These are phyloP conservation scores for Hevea brasiliensis DNA, from an alignment of 345 rosid species.

Conservation along the genomic window DNA sequence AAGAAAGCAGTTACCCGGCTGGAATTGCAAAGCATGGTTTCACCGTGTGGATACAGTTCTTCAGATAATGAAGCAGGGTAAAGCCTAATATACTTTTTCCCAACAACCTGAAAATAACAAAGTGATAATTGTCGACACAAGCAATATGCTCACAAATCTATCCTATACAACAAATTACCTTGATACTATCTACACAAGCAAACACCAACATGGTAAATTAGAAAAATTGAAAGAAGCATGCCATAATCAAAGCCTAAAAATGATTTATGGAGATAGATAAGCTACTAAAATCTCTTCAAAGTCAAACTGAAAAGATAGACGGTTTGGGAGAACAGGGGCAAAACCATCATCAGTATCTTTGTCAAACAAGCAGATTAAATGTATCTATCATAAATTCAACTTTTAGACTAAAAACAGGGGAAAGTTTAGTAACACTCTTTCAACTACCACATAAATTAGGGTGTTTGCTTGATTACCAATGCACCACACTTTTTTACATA, in stretches of 20 bases:
- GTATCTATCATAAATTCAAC: no score
- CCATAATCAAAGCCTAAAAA: neutral
- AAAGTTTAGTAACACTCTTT: neutral
- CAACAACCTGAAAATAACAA: conserved; percentile 67
- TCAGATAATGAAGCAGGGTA: conserved; percentile 65
- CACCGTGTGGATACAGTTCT: conserved; percentile 78
- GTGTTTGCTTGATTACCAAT: neutral
- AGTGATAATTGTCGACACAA: conserved; percentile 6
- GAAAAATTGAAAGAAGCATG: neutral
- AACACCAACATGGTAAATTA: neutral
- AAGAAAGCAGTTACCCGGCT: conserved; percentile 61
- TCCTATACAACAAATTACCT: neutral
- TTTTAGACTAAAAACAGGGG: neutral
- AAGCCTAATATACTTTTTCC: conserved; percentile 85
- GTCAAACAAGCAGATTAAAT: no score
- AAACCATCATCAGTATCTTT: no score
- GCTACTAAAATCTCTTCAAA: no score
- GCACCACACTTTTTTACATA: neutral
- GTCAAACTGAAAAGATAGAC: no score
- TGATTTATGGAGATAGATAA: no score
- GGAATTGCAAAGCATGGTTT: conserved; percentile 89
- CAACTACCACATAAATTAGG: neutral
- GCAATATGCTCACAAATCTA: neutral
- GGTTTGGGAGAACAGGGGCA: no score
- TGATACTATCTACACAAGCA: neutral